These are phyloP conservation scores for Fusarium beomiforme DNA, from an alignment of 2,329 filamentous ascomycete species.

Conservation along the genomic window DNA sequence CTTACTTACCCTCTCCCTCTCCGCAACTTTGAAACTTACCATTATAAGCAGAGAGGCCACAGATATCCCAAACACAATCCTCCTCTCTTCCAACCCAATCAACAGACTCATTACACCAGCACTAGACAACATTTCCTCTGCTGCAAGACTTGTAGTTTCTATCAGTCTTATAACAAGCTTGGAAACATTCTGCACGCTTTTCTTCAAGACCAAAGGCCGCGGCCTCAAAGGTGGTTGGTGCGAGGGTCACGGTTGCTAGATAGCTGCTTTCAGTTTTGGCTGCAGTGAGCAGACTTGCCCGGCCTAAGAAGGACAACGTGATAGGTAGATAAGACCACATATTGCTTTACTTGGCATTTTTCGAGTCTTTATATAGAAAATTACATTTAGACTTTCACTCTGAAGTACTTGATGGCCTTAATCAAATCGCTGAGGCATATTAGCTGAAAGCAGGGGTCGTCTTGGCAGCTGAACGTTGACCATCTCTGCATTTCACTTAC, in stretches of 20 bases:
- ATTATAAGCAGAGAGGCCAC: conserved; percentile 16
- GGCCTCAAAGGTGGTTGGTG: neutral
- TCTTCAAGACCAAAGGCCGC: neutral
- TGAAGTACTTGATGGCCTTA: neutral
- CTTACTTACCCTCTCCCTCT: rapidly evolving
- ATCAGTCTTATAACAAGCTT: conserved; percentile 10
- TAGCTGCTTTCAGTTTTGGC: neutral
- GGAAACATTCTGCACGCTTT: neutral
- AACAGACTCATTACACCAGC: conserved; percentile 8
- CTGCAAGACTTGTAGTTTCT: neutral
- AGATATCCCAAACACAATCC: conserved; percentile 8
- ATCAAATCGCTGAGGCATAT: neutral
- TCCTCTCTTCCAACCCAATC: conserved; percentile 20
- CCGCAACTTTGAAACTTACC: neutral
- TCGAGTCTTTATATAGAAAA: too few species aligned
- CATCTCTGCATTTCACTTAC: neutral
- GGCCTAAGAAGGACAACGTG: neutral
- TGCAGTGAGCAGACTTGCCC: neutral
- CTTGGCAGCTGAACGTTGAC: neutral
- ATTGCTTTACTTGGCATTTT: too few species aligned
- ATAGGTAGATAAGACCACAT: neutral
- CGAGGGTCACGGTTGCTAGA: neutral
- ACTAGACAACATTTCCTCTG: neutral
- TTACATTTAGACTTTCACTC: too few species aligned
- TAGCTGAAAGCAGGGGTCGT: neutral